These are phyloP conservation scores for Pythium phragmiticola DNA, from an alignment of 352 stramenopile species.

Conservation along the genomic window DNA sequence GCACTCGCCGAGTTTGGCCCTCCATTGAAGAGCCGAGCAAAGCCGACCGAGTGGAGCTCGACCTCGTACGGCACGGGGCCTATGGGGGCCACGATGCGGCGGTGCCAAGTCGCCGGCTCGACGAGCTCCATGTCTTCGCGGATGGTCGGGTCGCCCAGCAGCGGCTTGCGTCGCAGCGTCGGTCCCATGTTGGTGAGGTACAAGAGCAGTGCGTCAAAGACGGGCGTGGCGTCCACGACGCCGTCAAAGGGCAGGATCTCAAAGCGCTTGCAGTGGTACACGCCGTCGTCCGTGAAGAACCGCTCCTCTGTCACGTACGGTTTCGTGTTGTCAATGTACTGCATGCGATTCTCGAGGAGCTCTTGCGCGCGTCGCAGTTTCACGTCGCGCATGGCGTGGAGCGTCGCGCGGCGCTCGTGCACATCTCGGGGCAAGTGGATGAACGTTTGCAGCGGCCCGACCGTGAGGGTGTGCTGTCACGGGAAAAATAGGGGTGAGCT, in stretches of 20 bases:
- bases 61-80: neutral
- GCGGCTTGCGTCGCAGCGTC: no score
- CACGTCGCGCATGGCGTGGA: slow-evolving; percentile 17
- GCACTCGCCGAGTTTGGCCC: no score
- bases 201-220: slow-evolving; percentile 45
- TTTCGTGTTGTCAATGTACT: slow-evolving; percentile 17
- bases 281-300: slow-evolving; percentile 18
- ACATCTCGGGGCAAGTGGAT: slow-evolving; percentile 21
- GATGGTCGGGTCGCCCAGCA: slow-evolving; percentile 45
- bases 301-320: slow-evolving; percentile 17
- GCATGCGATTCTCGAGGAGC: slow-evolving; percentile 14
- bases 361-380: slow-evolving; percentile 17
- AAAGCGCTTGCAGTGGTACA: slow-evolving; percentile 23
- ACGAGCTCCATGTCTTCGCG: slow-evolving; percentile 45
- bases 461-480: slow-evolving; percentile 10
- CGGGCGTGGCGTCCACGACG: slow-evolving; percentile 37
- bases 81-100: slow-evolving; percentile 38
- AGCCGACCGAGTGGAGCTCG: slow-evolving; percentile 27
- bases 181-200: slow-evolving; percentile 45
- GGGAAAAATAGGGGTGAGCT: neutral
- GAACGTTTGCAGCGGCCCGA: slow-evolving; percentile 17
- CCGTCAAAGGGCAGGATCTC: slow-evolving; percentile 45
- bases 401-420: slow-evolving; percentile 14
- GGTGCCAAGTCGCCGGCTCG: slow-evolving; percentile 35
- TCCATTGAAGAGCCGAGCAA: slow-evolving; percentile 29